Evolutionary conservation across 192 early-diverging fungal genomes (phyloP), one percentile per base, ranked within the genome.

Genomic region (Geosiphon pyriformis): DNA sequence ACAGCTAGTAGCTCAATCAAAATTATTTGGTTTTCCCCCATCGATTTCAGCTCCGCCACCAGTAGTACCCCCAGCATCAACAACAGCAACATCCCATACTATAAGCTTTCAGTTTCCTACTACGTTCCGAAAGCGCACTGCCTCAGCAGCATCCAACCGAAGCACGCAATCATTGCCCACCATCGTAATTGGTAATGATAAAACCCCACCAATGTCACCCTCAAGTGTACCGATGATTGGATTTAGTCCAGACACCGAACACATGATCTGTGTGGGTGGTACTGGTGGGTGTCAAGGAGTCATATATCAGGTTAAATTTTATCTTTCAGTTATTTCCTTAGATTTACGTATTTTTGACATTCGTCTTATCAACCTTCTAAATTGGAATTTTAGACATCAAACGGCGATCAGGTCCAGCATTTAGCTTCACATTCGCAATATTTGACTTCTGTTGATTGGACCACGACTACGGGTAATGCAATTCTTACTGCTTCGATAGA

Each of bases 241-340:
- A 15, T 84, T 82, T 62, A 80, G 76, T 66, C 73, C 57, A 23
- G 83, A 84, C 52, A 84, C 83, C 1, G 77, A 84, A 26, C 76
- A 84, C 58, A 42, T 84, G 6, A 56, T 80, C 0, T 80, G 77
- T 70, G 78, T 77, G 12, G 70, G 76, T 33, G 77, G 71, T 4
- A 73, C 72, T 58, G 31, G 32, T 11, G 60, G 30, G 27, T 52
- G 32, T 20, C 76, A 73, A 2, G 80, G 83, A 2, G 68, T 79
- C 1, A 74, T 84, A 26, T 78, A 77, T 50, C 78, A 77, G 57
- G 76, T 79, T 55, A 56, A 10, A n/a, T 18, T 8, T n/a, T 53
- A 18, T 35, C 7, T 0, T n/a, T n/a, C n/a, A n/a, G n/a, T n/a
- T n/a, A n/a, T n/a, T n/a, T n/a, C n/a, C n/a, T n/a, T n/a, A n/a